phyloP scores from a whole-genome alignment of 2,329 filamentous ascomycete genomes.

The Sporothrix dimorphospora region DNA sequence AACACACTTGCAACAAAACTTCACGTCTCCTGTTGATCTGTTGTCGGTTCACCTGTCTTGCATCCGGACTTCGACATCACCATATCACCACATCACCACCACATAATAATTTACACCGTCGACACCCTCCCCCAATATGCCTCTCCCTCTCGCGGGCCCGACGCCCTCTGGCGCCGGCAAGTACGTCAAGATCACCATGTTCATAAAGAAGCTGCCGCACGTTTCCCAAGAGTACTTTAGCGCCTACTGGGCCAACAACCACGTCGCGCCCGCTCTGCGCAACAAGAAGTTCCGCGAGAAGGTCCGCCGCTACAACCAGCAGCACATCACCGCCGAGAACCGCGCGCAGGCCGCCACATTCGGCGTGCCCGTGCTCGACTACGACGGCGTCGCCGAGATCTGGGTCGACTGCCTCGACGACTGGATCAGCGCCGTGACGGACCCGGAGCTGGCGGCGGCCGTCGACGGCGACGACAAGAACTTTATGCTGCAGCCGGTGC shows the following conservation, averaged over 20 bases:
- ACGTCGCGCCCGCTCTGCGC: conserved; percentile 36
- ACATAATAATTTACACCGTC: too few species aligned
- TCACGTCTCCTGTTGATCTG: too few species aligned
- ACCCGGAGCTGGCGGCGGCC: conserved; percentile 24
- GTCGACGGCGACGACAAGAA: conserved; percentile 28
- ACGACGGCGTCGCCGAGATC: conserved; percentile 32
- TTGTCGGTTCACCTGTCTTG: background rate
- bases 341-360: conserved; percentile 17
- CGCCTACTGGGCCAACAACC: conserved; percentile 39
- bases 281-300: conserved; percentile 36
- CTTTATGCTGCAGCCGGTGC: conserved; percentile 28
- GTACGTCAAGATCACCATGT: conserved; percentile 37
- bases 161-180: conserved; percentile 30
- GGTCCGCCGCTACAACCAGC: conserved; percentile 33
- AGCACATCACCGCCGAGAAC: conserved; percentile 30
- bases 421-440: conserved; percentile 23
- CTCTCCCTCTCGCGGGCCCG: conserved; percentile 24
- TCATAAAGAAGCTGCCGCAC: conserved; percentile 38
- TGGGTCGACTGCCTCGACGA: conserved; percentile 32
- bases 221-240: conserved; percentile 40
- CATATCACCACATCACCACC: too few species aligned
- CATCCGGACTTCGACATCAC: background rate
- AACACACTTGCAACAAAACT: too few species aligned
- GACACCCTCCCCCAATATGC: background rate
- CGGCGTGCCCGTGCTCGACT: conserved; percentile 30